Evolutionary conservation across 1,284 basidiomycete species (phyloP).

Genomic region (Anthracocystis walkeri): DNA sequence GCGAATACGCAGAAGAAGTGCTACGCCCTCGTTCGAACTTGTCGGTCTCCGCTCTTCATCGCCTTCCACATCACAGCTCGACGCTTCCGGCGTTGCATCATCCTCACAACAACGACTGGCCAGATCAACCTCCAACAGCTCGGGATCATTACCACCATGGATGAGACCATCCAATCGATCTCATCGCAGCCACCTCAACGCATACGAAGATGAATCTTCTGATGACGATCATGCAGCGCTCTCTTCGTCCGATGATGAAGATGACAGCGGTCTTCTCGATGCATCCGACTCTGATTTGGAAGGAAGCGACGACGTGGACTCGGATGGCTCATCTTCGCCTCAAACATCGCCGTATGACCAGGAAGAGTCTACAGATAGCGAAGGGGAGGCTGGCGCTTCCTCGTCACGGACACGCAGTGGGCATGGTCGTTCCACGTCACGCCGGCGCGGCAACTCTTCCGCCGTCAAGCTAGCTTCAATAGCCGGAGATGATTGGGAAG

Average conservation of each 20-base stretch:
- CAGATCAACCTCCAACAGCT: neutral
- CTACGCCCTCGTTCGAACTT: constrained; percentile 40
- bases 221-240: constrained; percentile 32
- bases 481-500: constrained; percentile 45
- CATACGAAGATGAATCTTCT: constrained; percentile 28
- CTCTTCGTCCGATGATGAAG: constrained; percentile 32
- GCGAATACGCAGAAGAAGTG: constrained; percentile 19
- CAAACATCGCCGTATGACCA: constrained; percentile 35
- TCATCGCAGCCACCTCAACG: constrained; percentile 17
- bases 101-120: constrained; percentile 7
- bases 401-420: neutral
- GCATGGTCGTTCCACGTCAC: neutral
- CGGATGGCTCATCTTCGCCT: constrained; percentile 23
- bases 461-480: constrained; percentile 26
- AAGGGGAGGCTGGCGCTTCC: constrained; percentile 37
- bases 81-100: neutral
- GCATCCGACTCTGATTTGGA: constrained; percentile 12
- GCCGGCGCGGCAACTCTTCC: constrained; percentile 7
- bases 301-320: constrained; percentile 13
- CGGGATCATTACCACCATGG: constrained; percentile 32
- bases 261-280: constrained; percentile 10
- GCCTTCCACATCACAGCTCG: constrained; percentile 12
- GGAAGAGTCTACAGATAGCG: constrained; percentile 38
- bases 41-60: constrained; percentile 34
- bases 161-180: constrained; percentile 23